Percentiles rank a stretch among this genome's conserved stretches.
Evolutionary conservation across 2,329 filamentous ascomycete genomes (phyloP).

Genomic region (Aschersonia sp.): DNA sequence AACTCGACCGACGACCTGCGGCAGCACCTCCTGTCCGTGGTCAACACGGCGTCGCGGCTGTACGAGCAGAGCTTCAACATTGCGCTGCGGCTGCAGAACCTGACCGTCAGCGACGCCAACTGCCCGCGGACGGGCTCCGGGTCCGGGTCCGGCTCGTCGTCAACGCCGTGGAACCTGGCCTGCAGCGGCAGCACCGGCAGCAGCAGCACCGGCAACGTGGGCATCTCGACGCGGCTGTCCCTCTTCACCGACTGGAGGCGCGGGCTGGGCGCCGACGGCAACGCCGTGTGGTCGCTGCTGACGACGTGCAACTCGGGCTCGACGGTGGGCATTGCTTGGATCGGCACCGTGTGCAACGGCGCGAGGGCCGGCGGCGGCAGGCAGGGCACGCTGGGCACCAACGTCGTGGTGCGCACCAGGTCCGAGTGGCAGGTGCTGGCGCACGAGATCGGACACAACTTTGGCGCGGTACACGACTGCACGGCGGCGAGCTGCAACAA

Average conservation of each 20-base stretch:
- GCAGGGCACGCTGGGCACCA: constrained; percentile 27
- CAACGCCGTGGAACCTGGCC: constrained; percentile 63
- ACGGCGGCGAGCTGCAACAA: constrained; percentile 57
- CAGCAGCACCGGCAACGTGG: constrained; percentile 16
- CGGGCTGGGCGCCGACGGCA: constrained; percentile 45
- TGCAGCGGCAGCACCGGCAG: constrained; percentile 35
- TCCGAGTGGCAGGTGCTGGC: constrained; percentile 84
- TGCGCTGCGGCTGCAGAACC: constrained; percentile 65
- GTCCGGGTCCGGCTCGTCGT: constrained; percentile 6
- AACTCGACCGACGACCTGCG: constrained; percentile 43
- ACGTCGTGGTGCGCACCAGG: constrained; percentile 63
- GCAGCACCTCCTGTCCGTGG: constrained; percentile 59
- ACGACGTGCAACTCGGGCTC: constrained; percentile 60
- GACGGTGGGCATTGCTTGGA: constrained; percentile 76
- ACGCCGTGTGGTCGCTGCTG: constrained; percentile 76
- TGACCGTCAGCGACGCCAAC: constrained; percentile 53
- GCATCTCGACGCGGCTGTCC: constrained; percentile 61
- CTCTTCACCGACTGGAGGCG: constrained; percentile 74
- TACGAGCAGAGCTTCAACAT: constrained; percentile 85
- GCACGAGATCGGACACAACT: constrained; percentile 76
- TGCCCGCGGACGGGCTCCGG: constrained; percentile 52
- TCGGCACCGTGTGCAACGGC: constrained; percentile 61
- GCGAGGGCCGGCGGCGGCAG: constrained; percentile 12
- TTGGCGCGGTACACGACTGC: constrained; percentile 83
- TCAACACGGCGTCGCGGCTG: constrained; percentile 70